Base-by-base conservation (phyloP, 345 rosid genomes). In the Gossypium anomalum region DNA sequence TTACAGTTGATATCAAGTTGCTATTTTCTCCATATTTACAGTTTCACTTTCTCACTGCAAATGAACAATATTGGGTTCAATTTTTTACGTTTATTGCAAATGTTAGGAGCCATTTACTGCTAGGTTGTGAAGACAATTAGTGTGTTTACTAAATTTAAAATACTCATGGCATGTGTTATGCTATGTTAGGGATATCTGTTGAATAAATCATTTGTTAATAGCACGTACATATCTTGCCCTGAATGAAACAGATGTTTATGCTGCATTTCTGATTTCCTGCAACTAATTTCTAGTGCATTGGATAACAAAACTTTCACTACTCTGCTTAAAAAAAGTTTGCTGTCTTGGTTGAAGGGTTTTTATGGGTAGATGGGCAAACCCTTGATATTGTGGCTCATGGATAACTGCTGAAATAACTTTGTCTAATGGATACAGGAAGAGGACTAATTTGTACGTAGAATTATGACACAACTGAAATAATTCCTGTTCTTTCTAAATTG, bases 221-320 rank as follows among this genome's bases (percentile, higher is more conserved):
- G 12, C 43, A 69, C 1, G 0, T 9, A 9, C 2, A 25, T 59
- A 19, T 27, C 51, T 70, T 43, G 11, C 61, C 45, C 59, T 60
- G 56, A 51, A 76, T 56, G 38, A 14, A 61, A 70, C 29, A 68
- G 41, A 61, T 23, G 34, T 12, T 67, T 67, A 43, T 41, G 69
- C 13, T 19, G 7, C 7, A 65, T 65, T 41, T 65, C 16, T 43
- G 27, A 43, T 19, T 43, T 45, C 55, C 55, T 67, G n/a, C 47
- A 22, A 12, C 9, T 67, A 66, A 44, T 66, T 66, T 66, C 5
- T 19, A 60, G 10, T 34, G 20, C 7, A 1, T 62, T 62, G 67
- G 67, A 29, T 15, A 62, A 61, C 44, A 7, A 12, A 20, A 23
- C 11, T 67, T 22, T 67, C 41, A 19, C 16, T 44, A 65, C 14